Percentiles rank a stretch among this genome's conserved stretches.
These are phyloP conservation scores for Naganishia onofrii DNA, from an alignment of 768 basidiomycete genomes.

Conservation along the genomic window DNA sequence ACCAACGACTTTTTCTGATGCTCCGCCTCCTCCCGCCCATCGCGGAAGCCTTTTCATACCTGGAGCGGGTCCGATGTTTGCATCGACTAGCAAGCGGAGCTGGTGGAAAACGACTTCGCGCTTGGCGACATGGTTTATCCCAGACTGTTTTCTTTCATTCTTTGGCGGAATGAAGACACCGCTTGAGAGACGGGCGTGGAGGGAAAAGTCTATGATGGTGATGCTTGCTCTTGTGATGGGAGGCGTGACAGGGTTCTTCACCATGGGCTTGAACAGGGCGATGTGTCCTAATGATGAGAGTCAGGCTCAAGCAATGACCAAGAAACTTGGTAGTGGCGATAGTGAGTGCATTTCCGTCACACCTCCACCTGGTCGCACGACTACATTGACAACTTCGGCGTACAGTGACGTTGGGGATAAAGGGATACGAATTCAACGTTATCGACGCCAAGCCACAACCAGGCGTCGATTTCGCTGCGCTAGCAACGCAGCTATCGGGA, in stretches of 20 bases:
- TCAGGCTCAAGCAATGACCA: conserved; percentile 31
- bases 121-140: conserved; percentile 82
- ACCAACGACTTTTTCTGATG: conserved; percentile 50
- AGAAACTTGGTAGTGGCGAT: conserved; percentile 14
- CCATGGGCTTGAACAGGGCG: conserved; percentile 88
- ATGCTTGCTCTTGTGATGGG: conserved; percentile 79
- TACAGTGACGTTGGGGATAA: conserved; percentile 69
- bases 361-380: background rate
- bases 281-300: conserved; percentile 68
- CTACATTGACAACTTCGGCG: background rate
- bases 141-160: conserved; percentile 71
- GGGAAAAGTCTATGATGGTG: conserved; percentile 93
- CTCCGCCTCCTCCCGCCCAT: conserved; percentile 33
- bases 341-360: background rate
- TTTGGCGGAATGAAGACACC: conserved; percentile 78
- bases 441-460: conserved; percentile 59
- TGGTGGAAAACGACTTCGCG: conserved; percentile 80
- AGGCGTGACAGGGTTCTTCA: conserved; percentile 78
- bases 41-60: conserved; percentile 34
- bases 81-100: conserved; percentile 38
- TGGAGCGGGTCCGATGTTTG: conserved; percentile 31
- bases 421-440: conserved; percentile 74
- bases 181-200: conserved; percentile 82
- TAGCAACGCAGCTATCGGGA: conserved; percentile 63
- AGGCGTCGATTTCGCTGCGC: conserved; percentile 61